These are phyloP conservation scores for Aspergillus viridinutans DNA, from an alignment of 2,329 filamentous ascomycete genomes.

Conservation along the genomic window DNA sequence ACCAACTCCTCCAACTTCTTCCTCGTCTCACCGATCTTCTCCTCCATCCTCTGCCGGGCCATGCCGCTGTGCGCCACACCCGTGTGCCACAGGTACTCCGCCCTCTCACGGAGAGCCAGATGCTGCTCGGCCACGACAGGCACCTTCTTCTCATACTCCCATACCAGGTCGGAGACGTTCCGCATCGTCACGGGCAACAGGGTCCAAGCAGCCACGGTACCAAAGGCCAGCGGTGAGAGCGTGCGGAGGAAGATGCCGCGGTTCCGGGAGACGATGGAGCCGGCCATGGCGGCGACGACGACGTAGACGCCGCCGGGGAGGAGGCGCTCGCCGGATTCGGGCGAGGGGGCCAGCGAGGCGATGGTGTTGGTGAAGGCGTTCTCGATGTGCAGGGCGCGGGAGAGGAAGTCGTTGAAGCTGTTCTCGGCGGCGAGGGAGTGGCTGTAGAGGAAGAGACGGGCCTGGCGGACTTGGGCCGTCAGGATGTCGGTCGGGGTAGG, in stretches of 20 bases:
- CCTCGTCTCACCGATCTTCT: conserved; percentile 71
- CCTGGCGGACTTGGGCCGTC: conserved; percentile 73
- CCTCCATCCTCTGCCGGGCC: conserved; percentile 68
- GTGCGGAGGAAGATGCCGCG: conserved; percentile 78
- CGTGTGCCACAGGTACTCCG: conserved; percentile 67
- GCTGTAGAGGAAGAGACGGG: conserved; percentile 73
- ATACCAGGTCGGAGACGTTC: conserved; percentile 80
- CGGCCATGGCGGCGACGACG: conserved; percentile 89
- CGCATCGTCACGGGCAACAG: conserved; percentile 84
- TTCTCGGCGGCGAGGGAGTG: conserved; percentile 73
- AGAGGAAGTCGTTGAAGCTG: conserved; percentile 75
- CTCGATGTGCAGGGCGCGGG: conserved; percentile 78
- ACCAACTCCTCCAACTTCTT: conserved; percentile 85
- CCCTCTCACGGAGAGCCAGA: conserved; percentile 63
- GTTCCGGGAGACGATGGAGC: conserved; percentile 84
- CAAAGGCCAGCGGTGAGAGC: conserved; percentile 71
- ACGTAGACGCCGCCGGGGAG: conserved; percentile 91
- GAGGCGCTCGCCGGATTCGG: conserved; percentile 79
- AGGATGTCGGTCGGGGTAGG: conserved; percentile 88
- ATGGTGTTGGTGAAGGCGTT: conserved; percentile 85
- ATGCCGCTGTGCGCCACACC: conserved; percentile 70
- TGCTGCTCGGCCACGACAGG: conserved; percentile 81
- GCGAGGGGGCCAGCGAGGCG: conserved; percentile 79
- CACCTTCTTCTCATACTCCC: conserved; percentile 89
- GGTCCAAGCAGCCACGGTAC: conserved; percentile 75